phyloP scores from a whole-genome alignment of 2,329 filamentous ascomycete genomes.

The Fusarium incarnatum region DNA sequence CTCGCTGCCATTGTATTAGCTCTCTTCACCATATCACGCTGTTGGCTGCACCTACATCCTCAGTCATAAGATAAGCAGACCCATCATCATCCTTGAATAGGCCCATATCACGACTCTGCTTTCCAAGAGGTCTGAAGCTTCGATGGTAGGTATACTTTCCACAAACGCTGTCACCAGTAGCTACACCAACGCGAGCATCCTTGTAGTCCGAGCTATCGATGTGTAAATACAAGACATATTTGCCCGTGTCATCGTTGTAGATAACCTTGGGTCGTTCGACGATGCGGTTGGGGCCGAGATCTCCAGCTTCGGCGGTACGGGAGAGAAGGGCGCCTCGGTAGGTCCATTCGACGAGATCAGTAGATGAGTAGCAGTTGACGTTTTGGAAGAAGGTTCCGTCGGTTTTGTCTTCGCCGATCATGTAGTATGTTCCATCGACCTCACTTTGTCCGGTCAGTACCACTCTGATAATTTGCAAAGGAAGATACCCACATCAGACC shows the following conservation, averaged over 20 bases:
- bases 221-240: conserved; percentile 78
- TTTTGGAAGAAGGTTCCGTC: conserved; percentile 71
- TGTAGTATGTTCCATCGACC: conserved; percentile 70
- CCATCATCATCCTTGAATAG: conserved; percentile 72
- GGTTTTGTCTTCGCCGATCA: conserved; percentile 77
- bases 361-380: conserved; percentile 75
- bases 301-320: conserved; percentile 57
- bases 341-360: conserved; percentile 72
- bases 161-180: conserved; percentile 68
- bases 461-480: accelerated
- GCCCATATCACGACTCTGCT: conserved; percentile 66
- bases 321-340: conserved; percentile 70
- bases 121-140: conserved; percentile 52
- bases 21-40: accelerated
- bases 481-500: conserved; percentile 63
- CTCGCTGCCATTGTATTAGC: conserved; percentile 54
- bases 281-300: conserved; percentile 70
- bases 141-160: conserved; percentile 63
- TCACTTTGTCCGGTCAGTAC: conserved; percentile 16
- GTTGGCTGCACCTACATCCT: conserved; percentile 61
- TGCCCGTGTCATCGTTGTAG: conserved; percentile 71
- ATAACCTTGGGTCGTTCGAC: conserved; percentile 77
- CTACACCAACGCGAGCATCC: conserved; percentile 74
- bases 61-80: conserved; percentile 69
- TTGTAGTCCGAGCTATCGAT: conserved; percentile 71